Evolutionary conservation across 768 basidiomycete genomes (phyloP).

Genomic region (Leccinum longicurvipes): DNA sequence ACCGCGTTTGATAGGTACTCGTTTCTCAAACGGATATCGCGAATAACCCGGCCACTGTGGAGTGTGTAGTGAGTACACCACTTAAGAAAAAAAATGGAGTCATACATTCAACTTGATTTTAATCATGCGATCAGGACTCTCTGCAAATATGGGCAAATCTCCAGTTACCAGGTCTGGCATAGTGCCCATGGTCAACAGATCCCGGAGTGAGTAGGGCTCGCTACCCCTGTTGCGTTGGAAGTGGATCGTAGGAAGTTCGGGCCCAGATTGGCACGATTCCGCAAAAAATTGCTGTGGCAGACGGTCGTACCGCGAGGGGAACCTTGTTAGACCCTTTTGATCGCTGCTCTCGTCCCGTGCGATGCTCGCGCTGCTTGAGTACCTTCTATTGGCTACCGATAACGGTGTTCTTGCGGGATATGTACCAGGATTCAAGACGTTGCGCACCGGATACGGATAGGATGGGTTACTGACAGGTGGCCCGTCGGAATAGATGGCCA

Average conservation of each 20-base stretch:
- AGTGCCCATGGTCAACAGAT: conserved; percentile 20
- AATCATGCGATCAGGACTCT: conserved; percentile 27
- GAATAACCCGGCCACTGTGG: conserved; percentile 50
- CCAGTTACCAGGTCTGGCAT: conserved; percentile 26
- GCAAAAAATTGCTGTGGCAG: conserved; percentile 21
- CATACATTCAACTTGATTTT: conserved; percentile 37
- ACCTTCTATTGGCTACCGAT: conserved; percentile 8
- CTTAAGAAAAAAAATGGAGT: background rate
- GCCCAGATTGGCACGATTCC: conserved; percentile 18
- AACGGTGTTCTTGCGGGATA: conserved; percentile 10
- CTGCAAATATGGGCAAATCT: conserved; percentile 19
- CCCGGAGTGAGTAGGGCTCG: conserved; percentile 27
- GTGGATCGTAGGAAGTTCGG: conserved; percentile 26
- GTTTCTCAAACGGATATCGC: conserved; percentile 35
- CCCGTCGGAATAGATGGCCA: conserved; percentile 15
- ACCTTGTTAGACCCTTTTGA: background rate
- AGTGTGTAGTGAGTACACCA: background rate
- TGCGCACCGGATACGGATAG: conserved; percentile 31
- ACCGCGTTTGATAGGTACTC: conserved; percentile 34
- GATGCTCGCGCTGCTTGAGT: background rate
- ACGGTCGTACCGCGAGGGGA: conserved; percentile 6
- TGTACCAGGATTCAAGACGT: conserved; percentile 24
- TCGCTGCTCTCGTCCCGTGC: background rate
- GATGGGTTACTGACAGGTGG: conserved; percentile 18
- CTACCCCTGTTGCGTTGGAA: conserved; percentile 28